Base-by-base conservation (phyloP, 805 yeast species). In the Spencermartinsiella europaea region DNA sequence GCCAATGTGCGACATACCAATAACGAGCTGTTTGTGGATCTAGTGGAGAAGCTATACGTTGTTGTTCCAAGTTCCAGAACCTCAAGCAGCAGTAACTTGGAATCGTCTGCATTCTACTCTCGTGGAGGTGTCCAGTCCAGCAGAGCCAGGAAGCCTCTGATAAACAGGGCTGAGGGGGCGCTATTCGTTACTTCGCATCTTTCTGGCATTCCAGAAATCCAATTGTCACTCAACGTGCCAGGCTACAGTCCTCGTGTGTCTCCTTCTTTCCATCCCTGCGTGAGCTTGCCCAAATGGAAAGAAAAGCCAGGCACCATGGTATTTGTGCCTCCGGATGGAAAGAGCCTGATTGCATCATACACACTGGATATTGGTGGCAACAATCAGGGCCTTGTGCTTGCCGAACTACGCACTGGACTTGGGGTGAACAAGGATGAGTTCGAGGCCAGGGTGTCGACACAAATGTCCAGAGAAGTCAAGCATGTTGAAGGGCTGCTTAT, bases 271-370 rank as follows among this genome's bases (percentile, higher is more conserved):
- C 96, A 91, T 62, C 75, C 73, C 40, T 82, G 91, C 62, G 77
- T 90, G 1, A 73, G 80, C 39, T 53, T 73, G 1, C 73, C 70
- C 8, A 65, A 66, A 16, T 84, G 88, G 87, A 44, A 58, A 1
- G 50, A 58, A 31, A 58, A 57, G 3, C 74, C 75, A 0, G 80
- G 79, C 0, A 52, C 66, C 0, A 60, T 89, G 27, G 70, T 79
- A 15, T 87, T 91, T 58, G 73, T 85, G 16, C 99, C 98, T 3
- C 95, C 98, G 0, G 96, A 91, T 64, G 97, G 95, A 4, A 74
- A 69, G 48, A 77, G 79, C 35, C 69, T 73, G 2, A 60, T 90
- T 19, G 75, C 82, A 74, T 64, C 76, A 7, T 90, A 90, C 63
- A 70, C 75, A 4, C 62, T 85, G 25, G 85, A 84, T 2, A 52